phyloP scores from a whole-genome alignment of 345 rosid genomes.

The Aurinia saxatilis region DNA sequence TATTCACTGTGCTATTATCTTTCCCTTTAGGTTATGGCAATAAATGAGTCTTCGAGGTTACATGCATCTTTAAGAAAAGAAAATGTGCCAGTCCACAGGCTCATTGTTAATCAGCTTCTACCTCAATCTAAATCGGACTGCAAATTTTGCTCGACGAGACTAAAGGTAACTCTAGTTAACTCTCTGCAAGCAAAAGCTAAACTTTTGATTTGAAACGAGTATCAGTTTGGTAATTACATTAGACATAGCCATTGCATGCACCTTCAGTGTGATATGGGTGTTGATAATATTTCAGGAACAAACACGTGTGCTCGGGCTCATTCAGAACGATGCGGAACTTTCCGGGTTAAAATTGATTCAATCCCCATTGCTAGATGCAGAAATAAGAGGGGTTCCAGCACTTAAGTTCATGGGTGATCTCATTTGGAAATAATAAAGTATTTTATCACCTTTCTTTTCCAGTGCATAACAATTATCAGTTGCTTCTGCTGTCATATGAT shows the following conservation, averaged over 20 bases:
- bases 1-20: slow-evolving; percentile 1
- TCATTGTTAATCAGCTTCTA: slow-evolving; percentile 62
- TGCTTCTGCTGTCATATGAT: background rate
- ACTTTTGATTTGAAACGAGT: background rate
- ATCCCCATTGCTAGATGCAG: slow-evolving; percentile 57
- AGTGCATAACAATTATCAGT: background rate
- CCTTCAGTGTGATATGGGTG: slow-evolving; percentile 8
- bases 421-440: slow-evolving; percentile 44
- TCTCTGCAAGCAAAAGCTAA: slow-evolving; percentile 10
- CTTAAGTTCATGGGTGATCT: slow-evolving; percentile 68
- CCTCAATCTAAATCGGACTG: slow-evolving; percentile 55
- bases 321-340: slow-evolving; percentile 47
- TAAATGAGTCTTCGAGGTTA: slow-evolving; percentile 70
- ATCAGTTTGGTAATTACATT: slow-evolving; percentile 1
- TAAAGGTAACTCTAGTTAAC: slow-evolving; percentile 41
- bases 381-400: slow-evolving; percentile 78
- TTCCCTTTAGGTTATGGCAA: slow-evolving; percentile 55
- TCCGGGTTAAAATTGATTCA: slow-evolving; percentile 41
- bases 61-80: slow-evolving; percentile 60
- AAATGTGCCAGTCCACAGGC: slow-evolving; percentile 54
- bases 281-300: slow-evolving; percentile 49
- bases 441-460: background rate
- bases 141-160: slow-evolving; percentile 58
- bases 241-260: background rate
- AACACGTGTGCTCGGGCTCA: slow-evolving; percentile 44